Base-by-base conservation (phyloP, 2,329 filamentous ascomycete genomes). In the Diaporthe humulicola region DNA sequence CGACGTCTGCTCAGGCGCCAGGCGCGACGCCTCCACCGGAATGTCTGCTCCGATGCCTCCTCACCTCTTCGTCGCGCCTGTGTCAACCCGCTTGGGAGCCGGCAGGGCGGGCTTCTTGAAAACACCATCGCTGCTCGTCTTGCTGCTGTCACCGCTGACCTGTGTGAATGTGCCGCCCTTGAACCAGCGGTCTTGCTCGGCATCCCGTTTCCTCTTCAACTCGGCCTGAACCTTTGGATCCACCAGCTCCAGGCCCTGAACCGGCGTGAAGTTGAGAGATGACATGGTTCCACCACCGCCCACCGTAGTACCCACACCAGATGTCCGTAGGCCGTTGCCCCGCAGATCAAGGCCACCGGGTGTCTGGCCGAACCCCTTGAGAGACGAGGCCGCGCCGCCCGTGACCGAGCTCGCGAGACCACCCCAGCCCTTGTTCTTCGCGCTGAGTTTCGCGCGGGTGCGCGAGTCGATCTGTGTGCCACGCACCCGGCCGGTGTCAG, bases 111-210 rank as follows among this genome's bases (percentile, higher is more conserved):
- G 95, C 52, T 97, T 93, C 84, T 96, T 98, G 89, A 98, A 98
- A 0, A 91, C 93, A 15, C 88, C 91, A 69, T 88, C 88, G 22
- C 48, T 42, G 64, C 76, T 79, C 61, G 78, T 78, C 25, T 77
- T 79, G 54, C 85, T 83, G 40, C 90, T 90, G 33, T 81, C 81
- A 15, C 81, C 83, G 19, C 92, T 92, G 73, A 98, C 90, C 83
- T 98, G 96, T 12, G 97, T 98, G 81, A 99, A 99, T 0, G 95
- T 96, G n/a, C 97, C 97, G 61, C 95, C 94, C 84, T 97, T 98
- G 87, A 99, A 99, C 93, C 95, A 99, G 50, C 95, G 89, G 82
- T 98, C 96, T 82, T 98, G 95, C 77, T 98, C 97, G 0, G 95
- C 96, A 83, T 98, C 97, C 77, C 95, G 89, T 87, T 98, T 98